Evolutionary conservation across 768 basidiomycete genomes (phyloP).

Genomic region (Psilocybe cyanescens): DNA sequence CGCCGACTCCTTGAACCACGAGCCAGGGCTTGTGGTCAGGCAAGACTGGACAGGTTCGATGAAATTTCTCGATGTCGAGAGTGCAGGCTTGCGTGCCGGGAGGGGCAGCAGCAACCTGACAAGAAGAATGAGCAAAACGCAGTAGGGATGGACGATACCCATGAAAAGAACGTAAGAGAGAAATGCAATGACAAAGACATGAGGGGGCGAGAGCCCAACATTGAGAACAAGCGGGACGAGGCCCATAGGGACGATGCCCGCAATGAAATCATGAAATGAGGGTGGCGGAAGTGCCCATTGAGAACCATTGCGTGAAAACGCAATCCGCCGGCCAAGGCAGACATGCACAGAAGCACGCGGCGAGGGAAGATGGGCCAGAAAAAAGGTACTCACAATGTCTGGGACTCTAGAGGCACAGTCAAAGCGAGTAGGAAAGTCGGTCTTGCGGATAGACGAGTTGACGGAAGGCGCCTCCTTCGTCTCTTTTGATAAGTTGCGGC

Average conservation of each 20-base stretch:
- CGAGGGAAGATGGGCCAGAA: too few relatives aligned
- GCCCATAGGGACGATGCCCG: too few relatives aligned
- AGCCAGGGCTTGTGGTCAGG: conserved; percentile 37
- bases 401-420: conserved; percentile 27
- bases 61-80: conserved; percentile 36
- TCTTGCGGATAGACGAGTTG: conserved; percentile 27
- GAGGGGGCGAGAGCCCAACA: too few relatives aligned
- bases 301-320: too few relatives aligned
- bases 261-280: too few relatives aligned
- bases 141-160: conserved; percentile 5
- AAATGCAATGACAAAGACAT: too few relatives aligned
- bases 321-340: too few relatives aligned
- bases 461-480: conserved; percentile 15
- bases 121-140: too few relatives aligned
- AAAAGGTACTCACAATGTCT: conserved; percentile 22
- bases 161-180: too few relatives aligned
- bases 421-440: conserved; percentile 31
- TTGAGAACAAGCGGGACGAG: too few relatives aligned
- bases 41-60: conserved; percentile 32
- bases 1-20: conserved; percentile 28
- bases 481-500: conserved; percentile 30
- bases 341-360: not conserved
- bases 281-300: too few relatives aligned
- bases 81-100: not conserved
- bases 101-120: conserved; percentile 28